phyloP scores from a whole-genome alignment of 345 rosid genomes.

The Citrus inodora region DNA sequence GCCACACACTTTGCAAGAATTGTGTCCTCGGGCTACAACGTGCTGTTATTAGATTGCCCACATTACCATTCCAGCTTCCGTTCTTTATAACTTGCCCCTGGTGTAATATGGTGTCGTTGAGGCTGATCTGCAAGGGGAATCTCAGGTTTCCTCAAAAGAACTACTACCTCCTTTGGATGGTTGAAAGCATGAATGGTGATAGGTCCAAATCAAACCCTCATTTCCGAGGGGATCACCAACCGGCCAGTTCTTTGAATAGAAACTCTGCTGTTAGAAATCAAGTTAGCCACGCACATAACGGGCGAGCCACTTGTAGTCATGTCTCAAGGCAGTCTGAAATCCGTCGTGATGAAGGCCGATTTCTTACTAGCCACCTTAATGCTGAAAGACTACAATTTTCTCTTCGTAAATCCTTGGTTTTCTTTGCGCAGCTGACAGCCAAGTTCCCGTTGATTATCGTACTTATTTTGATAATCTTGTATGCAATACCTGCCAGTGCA shows the following conservation, averaged over 20 bases:
- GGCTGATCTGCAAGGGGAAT: constrained; percentile 65
- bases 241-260: constrained; percentile 23
- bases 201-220: constrained; percentile 33
- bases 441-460: constrained; percentile 62
- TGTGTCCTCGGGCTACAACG: constrained; percentile 77
- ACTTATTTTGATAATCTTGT: constrained; percentile 48
- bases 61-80: constrained; percentile 78
- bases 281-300: constrained; percentile 12
- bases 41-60: constrained; percentile 70
- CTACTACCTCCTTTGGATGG: constrained; percentile 70
- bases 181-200: constrained; percentile 56
- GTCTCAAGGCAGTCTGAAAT: constrained; percentile 16
- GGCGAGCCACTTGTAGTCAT: constrained; percentile 23
- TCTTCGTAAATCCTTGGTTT: constrained; percentile 49
- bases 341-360: constrained; percentile 12
- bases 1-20: constrained; percentile 85
- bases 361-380: constrained; percentile 22
- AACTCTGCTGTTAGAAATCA: constrained; percentile 23
- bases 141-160: constrained; percentile 62
- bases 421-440: constrained; percentile 43
- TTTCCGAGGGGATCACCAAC: constrained; percentile 28
- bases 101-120: constrained; percentile 78
- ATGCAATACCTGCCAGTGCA: constrained; percentile 67
- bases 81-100: constrained; percentile 87
- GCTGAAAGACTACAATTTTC: constrained; percentile 38